phyloP scores from a whole-genome alignment of 179 eudicot species.

The Spergularia azorica region DNA sequence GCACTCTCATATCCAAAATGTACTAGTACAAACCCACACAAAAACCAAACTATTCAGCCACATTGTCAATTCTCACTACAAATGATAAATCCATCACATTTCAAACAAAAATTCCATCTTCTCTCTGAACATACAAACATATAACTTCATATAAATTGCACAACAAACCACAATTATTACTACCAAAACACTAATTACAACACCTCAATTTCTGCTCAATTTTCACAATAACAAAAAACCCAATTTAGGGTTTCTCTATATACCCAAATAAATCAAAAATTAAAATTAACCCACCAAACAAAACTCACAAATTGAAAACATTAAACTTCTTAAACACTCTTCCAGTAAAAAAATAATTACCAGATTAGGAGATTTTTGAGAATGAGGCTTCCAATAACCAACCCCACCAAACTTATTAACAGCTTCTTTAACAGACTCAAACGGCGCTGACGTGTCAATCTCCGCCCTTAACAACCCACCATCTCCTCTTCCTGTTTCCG shows the following conservation, averaged over 20 bases:
- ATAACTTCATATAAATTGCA: too few species aligned
- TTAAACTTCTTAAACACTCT: too few species aligned
- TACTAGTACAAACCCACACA: neutral
- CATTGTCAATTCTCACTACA: too few species aligned
- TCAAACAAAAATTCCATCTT: too few species aligned
- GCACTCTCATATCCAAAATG: neutral
- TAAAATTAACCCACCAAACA: neutral
- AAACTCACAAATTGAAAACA: neutral
- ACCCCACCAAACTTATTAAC: conserved; percentile 83
- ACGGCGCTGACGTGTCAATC: conserved; percentile 95
- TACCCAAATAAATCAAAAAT: neutral
- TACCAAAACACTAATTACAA: neutral
- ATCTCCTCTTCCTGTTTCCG: conserved; percentile 2
- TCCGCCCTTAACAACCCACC: conserved; percentile 45
- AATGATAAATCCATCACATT: too few species aligned
- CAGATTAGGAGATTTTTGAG: conserved; percentile 15
- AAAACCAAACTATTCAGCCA: too few species aligned
- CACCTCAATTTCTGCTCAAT: neutral
- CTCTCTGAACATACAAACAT: too few species aligned
- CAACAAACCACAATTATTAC: too few species aligned
- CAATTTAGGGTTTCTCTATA: neutral
- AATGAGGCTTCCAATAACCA: conserved; percentile 84
- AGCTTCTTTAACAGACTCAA: conserved; percentile 94
- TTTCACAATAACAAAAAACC: neutral
- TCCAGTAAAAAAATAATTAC: conserved; percentile 9